These are phyloP conservation scores for Medicago lupulina DNA, from an alignment of 306 rosid species.

Conservation along the genomic window DNA sequence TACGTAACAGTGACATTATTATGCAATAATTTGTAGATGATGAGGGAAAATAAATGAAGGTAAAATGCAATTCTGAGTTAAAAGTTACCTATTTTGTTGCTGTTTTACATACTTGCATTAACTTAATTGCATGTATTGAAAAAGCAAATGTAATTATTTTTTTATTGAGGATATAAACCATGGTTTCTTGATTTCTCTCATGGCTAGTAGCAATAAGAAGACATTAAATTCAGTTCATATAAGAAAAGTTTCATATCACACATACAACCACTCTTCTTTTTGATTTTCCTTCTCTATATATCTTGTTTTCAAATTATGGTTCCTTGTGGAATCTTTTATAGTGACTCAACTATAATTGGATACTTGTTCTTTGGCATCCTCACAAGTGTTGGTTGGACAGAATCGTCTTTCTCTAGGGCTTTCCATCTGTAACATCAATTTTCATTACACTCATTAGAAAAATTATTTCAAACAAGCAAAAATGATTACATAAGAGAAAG, in stretches of 20 bases:
- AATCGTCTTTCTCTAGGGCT: constrained; percentile 67
- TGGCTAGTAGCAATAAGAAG: not conserved
- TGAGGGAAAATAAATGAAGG: not conserved
- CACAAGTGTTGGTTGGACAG: constrained; percentile 84
- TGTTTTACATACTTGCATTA: constrained; percentile 14
- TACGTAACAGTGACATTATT: no score
- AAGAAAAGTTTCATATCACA: not conserved
- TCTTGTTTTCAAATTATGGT: constrained; percentile 1
- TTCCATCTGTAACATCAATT: constrained; percentile 64
- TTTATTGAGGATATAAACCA: constrained; percentile 2
- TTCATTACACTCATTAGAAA: not conserved
- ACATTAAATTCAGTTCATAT: not conserved
- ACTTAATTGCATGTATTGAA: not conserved
- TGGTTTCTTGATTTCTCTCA: not conserved
- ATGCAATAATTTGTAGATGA: no score
- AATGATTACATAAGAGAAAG: not conserved
- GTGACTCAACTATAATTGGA: constrained; percentile 62
- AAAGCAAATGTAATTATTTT: constrained; percentile 23
- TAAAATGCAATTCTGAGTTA: not conserved
- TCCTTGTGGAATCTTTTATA: constrained; percentile 31
- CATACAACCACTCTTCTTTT: not conserved
- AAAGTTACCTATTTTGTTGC: not conserved
- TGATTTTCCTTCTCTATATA: constrained; percentile 10
- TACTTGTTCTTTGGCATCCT: constrained; percentile 90
- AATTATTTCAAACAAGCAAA: not conserved